Base-by-base conservation (phyloP, 2,329 filamentous ascomycete genomes). In the Calonectria naviculata region DNA sequence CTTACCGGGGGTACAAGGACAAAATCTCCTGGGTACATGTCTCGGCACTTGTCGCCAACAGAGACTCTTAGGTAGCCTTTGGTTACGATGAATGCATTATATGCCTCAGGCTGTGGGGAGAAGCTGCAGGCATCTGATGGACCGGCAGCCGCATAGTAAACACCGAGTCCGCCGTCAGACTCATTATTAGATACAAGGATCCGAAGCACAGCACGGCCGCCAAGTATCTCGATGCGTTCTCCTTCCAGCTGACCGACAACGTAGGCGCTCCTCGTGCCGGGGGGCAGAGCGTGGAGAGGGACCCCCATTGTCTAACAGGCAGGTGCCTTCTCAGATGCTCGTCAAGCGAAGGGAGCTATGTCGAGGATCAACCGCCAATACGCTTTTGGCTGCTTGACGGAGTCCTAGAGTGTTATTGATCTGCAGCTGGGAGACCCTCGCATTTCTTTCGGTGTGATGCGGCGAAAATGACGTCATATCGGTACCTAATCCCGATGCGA, bases 1-100 rank as follows among this genome's bases (percentile, higher is more conserved):
- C 65, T 68, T 63, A 68, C 65, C 17, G 65, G 26, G 15, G 56
- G 65, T 29, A 68, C 19, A n/a, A 63, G 54, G 8, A 56, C 44
- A 17, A 68, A 68, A 26, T 68, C 65, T 41, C 65, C 65, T 28
- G 56, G 34, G 34, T 63, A 34, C 28, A 68, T 28, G 6, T 68
- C 65, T 2, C 65, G 56, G 29, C 58, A 62, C 10, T 13, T 21
- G 2, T 63, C 34, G 26, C 44, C 65, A 9, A 13, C 24, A 8
- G 29, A 49, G 19, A 68, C 6, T 29, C 34, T 68, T 34, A 63
- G 3, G 34, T 36, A 44, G 1, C 65, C 65, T 13, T 68, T 62
- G 17, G 44, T 63, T n/a, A 61, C 31, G 3, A 68, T n/a, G 56
- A 68, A 44, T 17, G 65, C 56, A 21, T 42, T 62, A 17, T 68